phyloP scores from a whole-genome alignment of 257 asterid genomes.

The Ocimum tenuiflorum region DNA sequence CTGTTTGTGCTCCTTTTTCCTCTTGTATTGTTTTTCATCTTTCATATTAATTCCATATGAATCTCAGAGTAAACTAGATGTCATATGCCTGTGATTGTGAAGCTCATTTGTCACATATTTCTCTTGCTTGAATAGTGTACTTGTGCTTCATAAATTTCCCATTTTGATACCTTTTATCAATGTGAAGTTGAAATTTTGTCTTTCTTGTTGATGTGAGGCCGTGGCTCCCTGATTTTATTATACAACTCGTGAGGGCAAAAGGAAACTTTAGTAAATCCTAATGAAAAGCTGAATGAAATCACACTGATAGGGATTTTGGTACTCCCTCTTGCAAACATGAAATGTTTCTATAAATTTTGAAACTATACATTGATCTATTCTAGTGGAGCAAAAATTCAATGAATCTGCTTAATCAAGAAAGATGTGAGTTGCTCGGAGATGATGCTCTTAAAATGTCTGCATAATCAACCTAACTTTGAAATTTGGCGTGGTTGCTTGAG shows the following conservation, averaged over 20 bases:
- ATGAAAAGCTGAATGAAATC: neutral
- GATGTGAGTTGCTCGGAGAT: neutral
- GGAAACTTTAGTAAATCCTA: neutral
- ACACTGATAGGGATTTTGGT: conserved; percentile 8
- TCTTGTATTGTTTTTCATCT: neutral
- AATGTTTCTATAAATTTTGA: no score
- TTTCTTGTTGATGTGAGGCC: neutral
- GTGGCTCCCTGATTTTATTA: neutral
- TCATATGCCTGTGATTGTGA: neutral
- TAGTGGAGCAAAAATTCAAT: no score
- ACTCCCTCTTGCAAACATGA: neutral
- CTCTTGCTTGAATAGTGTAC: neutral
- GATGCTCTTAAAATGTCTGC: neutral
- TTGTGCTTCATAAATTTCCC: neutral
- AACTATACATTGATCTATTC: neutral
- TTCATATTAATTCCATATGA: neutral
- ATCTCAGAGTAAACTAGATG: conserved; percentile 9
- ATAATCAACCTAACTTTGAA: no score
- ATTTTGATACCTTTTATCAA: neutral
- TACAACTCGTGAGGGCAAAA: neutral
- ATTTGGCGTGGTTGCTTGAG: neutral
- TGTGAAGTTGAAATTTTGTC: neutral
- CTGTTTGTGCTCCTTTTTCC: neutral
- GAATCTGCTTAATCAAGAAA: neutral
- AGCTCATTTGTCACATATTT: neutral